Conservation (phyloP, 1,139 yeast genomes). For the Blastobotrys niveus region DNA sequence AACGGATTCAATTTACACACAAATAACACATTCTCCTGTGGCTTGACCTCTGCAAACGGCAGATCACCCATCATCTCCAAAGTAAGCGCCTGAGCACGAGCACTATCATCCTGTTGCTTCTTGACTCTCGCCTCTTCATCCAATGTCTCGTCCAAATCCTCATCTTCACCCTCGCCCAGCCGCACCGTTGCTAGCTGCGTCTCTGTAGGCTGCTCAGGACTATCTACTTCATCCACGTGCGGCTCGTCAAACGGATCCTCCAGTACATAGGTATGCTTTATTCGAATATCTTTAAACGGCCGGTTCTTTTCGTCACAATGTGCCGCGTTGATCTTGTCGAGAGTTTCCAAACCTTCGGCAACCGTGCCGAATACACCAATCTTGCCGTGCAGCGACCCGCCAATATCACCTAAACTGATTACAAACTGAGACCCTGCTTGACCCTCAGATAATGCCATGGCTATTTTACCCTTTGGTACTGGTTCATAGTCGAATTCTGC, state of each 20-base stretch:
- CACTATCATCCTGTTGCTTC: conserved; percentile 34
- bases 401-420: conserved; percentile 28
- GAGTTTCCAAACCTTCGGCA: conserved; percentile 45
- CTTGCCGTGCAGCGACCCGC: conserved; percentile 21
- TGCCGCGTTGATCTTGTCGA: conserved; percentile 42
- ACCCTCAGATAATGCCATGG: conserved; percentile 31
- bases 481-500: conserved; percentile 21
- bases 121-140: conserved; percentile 27
- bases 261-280: conserved; percentile 46
- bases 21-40: conserved; percentile 56
- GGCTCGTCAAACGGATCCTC: conserved; percentile 51
- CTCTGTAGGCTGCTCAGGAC: conserved; percentile 38
- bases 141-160: conserved; percentile 21
- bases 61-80: conserved; percentile 61
- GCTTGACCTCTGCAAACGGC: conserved; percentile 53
- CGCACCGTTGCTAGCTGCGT: conserved; percentile 38
- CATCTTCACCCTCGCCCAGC: conserved; percentile 33
- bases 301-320: conserved; percentile 39
- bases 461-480: conserved; percentile 38
- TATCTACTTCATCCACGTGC: conserved; percentile 26
- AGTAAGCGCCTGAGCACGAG: conserved; percentile 51
- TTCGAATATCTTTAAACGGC: conserved; percentile 48
- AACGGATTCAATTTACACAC: conserved; percentile 59
- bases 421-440: conserved; percentile 34
- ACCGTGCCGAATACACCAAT: conserved; percentile 46